These are phyloP conservation scores for Cryomyces minteri DNA, from an alignment of 495 filamentous ascomycete genomes.

Conservation along the genomic window DNA sequence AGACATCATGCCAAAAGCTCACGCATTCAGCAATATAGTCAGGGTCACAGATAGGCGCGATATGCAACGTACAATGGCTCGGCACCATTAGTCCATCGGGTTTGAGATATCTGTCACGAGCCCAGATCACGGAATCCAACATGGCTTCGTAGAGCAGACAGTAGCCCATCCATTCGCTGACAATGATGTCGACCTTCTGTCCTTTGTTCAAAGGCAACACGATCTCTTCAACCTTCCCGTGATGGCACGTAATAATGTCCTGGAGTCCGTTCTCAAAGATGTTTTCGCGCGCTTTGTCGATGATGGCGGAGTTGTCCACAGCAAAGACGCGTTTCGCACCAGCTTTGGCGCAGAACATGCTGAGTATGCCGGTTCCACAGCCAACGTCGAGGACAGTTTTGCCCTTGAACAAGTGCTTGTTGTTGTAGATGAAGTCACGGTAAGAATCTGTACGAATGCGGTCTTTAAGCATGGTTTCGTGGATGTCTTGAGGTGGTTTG, in stretches of 20 bases:
- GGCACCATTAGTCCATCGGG: constrained; percentile 74
- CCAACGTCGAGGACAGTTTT: constrained; percentile 88
- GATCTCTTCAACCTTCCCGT: constrained; percentile 88
- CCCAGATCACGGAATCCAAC: constrained; percentile 84
- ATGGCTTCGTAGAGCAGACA: constrained; percentile 85
- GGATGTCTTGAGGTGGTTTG: constrained; percentile 41
- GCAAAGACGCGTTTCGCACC: constrained; percentile 82
- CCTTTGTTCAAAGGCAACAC: constrained; percentile 37
- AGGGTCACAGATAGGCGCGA: constrained; percentile 71
- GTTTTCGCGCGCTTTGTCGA: constrained; percentile 71
- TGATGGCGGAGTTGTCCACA: constrained; percentile 88
- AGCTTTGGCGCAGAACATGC: constrained; percentile 84
- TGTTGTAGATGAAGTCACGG: constrained; percentile 54
- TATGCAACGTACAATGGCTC: constrained; percentile 69
- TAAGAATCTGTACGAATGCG: constrained; percentile 47
- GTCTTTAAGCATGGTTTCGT: constrained; percentile 83
- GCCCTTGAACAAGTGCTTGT: constrained; percentile 78
- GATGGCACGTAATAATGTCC: constrained; percentile 62
- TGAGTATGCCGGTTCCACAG: constrained; percentile 83
- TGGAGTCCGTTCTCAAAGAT: constrained; percentile 63
- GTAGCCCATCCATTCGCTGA: constrained; percentile 98
- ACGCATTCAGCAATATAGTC: constrained; percentile 37
- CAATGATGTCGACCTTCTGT: constrained; percentile 77
- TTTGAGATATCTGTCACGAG: constrained; percentile 65
- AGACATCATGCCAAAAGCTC: constrained; percentile 16